Evolutionary conservation across 352 stramenopile genomes (phyloP), one percentile per base, ranked within the genome.

Genomic region (Phytophthora crassamura): DNA sequence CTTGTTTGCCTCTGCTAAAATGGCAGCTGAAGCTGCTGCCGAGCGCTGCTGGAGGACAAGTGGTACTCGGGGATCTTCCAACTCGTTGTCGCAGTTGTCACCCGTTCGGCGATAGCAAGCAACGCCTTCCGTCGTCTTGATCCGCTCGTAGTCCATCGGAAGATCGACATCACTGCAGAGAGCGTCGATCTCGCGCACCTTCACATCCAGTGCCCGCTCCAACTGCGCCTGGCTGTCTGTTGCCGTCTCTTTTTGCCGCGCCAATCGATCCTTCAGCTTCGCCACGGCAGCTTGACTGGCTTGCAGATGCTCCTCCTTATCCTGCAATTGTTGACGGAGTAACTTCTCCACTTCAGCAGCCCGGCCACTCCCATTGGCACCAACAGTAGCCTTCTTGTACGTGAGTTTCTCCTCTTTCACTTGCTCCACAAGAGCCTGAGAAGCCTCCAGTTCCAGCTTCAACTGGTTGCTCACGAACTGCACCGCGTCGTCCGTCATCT

Each of bases 31-130:
- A 7, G 33, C 20, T 42, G 28, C 14, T n/a, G 41, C 14, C 14
- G 30, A 45, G 35, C 67, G 67, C 30, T 59, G 49, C 28, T 79
- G 20, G 2, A 82, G 42, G 3, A 41, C 71, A 18, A 80, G 38
- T 2, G 51, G 48, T 0, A 89, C 76, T n/a, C 83, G 77, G 25
- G 81, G 83, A 47, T 90, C 81, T 75, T 90, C 81, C 6, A 88
- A 61, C 28, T 76, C 43, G 25, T 75, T 70, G 1, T 67, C 62
- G 2, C 32, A 58, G 43, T 78, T 74, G 7, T 52, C 56, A 28
- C 78, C 69, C 22, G 75, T 85, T 8, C 70, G 71, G 11, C 72
- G 72, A 50, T 80, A 89, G 53, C 75, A 90, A 22, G 67, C 30
- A 43, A 90, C 70, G 5, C 77, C 78, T 53, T 88, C 74, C 15